phyloP scores from a whole-genome alignment of 768 basidiomycete genomes.

The Panaeolus cyanescens region DNA sequence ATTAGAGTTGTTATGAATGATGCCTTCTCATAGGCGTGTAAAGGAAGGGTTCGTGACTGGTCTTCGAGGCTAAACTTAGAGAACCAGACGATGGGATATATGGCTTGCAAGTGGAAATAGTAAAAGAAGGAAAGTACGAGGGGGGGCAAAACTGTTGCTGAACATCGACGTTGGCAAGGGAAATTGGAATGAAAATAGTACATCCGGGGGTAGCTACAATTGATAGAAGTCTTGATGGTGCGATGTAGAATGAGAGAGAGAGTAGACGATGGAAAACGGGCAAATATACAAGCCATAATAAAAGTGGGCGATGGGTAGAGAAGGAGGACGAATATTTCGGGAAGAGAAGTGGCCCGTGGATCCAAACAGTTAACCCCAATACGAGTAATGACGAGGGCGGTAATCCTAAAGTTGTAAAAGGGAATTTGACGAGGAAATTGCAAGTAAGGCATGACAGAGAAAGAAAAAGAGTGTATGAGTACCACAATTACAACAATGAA shows the following conservation, averaged over 20 bases:
- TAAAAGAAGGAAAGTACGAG: too few relatives aligned
- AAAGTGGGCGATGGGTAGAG: background rate
- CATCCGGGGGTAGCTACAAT: slow-evolving; percentile 3
- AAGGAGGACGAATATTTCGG: background rate
- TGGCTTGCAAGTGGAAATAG: background rate
- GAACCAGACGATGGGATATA: too few relatives aligned
- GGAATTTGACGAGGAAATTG: background rate
- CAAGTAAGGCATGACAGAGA: background rate
- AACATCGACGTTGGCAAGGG: background rate
- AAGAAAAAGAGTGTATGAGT: background rate
- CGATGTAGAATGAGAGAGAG: background rate
- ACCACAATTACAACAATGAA: background rate
- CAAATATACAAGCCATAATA: background rate
- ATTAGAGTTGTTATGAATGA: too few relatives aligned
- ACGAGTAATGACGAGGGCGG: slow-evolving; percentile 2
- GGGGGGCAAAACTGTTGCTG: too few relatives aligned
- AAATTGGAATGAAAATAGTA: background rate
- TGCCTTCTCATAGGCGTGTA: too few relatives aligned
- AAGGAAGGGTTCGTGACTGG: background rate
- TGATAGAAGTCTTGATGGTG: slow-evolving; percentile 1
- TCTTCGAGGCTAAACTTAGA: too few relatives aligned
- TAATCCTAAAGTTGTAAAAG: background rate
- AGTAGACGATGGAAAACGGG: background rate
- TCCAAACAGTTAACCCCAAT: slow-evolving; percentile 1
- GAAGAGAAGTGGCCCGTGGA: background rate